Base-by-base conservation (phyloP, 78 protist genomes). In the Isochrysis galbana region DNA sequence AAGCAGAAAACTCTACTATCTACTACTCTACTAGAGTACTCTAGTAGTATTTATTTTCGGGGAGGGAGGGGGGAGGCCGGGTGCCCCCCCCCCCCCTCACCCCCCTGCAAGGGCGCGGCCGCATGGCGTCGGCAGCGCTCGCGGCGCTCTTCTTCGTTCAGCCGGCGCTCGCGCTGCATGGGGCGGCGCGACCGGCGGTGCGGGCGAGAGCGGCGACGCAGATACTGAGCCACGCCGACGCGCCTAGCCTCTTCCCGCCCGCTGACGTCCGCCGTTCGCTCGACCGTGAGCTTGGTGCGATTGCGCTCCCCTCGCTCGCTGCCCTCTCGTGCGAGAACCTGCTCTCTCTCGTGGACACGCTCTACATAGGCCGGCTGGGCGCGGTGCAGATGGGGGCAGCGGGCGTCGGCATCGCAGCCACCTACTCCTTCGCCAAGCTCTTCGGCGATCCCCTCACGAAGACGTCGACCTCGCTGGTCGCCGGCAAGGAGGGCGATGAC, bases 361-460 rank as follows among this genome's bases (percentile, higher is more conserved):
- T 48, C 51, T 89, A 70, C 54, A 82, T 89, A 10, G 92, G 92
- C 26, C 34, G 84, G 90, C 90, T 89, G 5, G 84, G 86, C 46
- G 39, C 83, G 4, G 54, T 2, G 61, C 55, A n/a, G 44, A 54
- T 89, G 32, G 92, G 82, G 4, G 92, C 74, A 1, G 92, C 92
- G 0, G 92, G 92, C 61, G 67, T 70, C 10, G 92, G 45, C 22
- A 89, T 89, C 84, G 32, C 72, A 17, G 92, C 92, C 1, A n/a
- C 29, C 34, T 89, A 89, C 42, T 42, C 86, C 41, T 1, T 61
- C 38, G 5, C 70, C 39, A 89, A 89, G 67, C 84, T 89, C 2
- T 89, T n/a, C 84, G 38, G 54, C 61, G 92, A 89, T 44, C 92
- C 92, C 46, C 92, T 89, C 55, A 34, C 54, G 25, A 7, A 42